These are phyloP conservation scores for Euphorbia schlechtendalii DNA, from an alignment of 441 rosid genomes.

Conservation along the genomic window DNA sequence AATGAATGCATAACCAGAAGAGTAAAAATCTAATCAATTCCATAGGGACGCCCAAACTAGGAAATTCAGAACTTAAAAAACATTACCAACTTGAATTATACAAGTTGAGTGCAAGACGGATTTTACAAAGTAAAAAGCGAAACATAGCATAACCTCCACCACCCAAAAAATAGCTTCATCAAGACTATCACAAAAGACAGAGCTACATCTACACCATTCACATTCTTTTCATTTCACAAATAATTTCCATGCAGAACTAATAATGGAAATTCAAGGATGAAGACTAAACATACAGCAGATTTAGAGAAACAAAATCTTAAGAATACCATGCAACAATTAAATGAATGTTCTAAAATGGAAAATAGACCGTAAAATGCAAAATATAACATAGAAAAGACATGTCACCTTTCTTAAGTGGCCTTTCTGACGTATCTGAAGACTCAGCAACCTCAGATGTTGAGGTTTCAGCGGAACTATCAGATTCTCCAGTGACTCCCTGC, in stretches of 20 bases:
- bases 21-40: background rate
- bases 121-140: background rate
- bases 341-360: conserved; percentile 3
- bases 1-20: conserved; percentile 5
- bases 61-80: background rate
- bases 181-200: background rate
- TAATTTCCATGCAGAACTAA: too few relatives aligned
- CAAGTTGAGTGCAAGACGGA: background rate
- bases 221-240: background rate
- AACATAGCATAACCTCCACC: background rate
- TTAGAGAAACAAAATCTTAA: background rate
- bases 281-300: too few relatives aligned
- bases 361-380: background rate
- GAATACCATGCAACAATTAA: background rate
- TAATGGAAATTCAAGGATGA: too few relatives aligned
- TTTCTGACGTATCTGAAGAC: conserved; percentile 40
- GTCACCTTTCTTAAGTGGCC: conserved; percentile 65
- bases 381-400: conserved; percentile 1
- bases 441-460: conserved; percentile 47
- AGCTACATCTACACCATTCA: conserved; percentile 5
- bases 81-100: conserved; percentile 1
- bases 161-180: conserved; percentile 3
- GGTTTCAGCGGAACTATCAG: conserved; percentile 42
- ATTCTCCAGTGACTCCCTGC: conserved; percentile 51
- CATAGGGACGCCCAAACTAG: background rate